Conservation (phyloP, 1,284 basidiomycete species). For the Bothia castanella region DNA sequence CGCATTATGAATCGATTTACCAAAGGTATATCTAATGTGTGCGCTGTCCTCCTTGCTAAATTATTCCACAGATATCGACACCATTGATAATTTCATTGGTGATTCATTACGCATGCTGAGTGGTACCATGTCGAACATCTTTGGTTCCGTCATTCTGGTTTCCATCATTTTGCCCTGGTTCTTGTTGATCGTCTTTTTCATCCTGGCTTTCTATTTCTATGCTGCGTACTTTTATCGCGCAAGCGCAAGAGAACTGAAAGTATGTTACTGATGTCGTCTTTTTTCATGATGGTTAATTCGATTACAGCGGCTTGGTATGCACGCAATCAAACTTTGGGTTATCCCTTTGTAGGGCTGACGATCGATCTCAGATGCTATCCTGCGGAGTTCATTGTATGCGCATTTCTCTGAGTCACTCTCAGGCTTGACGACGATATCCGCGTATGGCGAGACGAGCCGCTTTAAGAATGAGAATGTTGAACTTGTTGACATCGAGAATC, state of each 20-base stretch:
- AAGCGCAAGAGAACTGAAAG: conserved; percentile 87
- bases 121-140: conserved; percentile 59
- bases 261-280: conserved; percentile 21
- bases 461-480: conserved; percentile 75
- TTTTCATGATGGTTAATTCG: neutral
- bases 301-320: conserved; percentile 48
- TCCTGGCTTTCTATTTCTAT: conserved; percentile 58
- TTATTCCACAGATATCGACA: conserved; percentile 70
- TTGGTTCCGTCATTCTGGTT: conserved; percentile 76
- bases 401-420: conserved; percentile 89
- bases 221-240: conserved; percentile 81
- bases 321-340: neutral
- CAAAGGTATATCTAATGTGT: conserved; percentile 41
- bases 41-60: neutral
- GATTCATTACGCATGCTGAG: conserved; percentile 78
- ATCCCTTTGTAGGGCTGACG: neutral
- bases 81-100: conserved; percentile 75
- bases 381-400: conserved; percentile 70
- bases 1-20: conserved; percentile 86
- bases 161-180: conserved; percentile 82
- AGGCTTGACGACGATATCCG: conserved; percentile 84
- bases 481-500: conserved; percentile 84
- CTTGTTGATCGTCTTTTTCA: conserved; percentile 65
- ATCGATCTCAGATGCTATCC: conserved; percentile 46
- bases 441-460: conserved; percentile 68